Conservation (phyloP, 2,329 filamentous ascomycete genomes). For the Colletotrichum camelliae region DNA sequence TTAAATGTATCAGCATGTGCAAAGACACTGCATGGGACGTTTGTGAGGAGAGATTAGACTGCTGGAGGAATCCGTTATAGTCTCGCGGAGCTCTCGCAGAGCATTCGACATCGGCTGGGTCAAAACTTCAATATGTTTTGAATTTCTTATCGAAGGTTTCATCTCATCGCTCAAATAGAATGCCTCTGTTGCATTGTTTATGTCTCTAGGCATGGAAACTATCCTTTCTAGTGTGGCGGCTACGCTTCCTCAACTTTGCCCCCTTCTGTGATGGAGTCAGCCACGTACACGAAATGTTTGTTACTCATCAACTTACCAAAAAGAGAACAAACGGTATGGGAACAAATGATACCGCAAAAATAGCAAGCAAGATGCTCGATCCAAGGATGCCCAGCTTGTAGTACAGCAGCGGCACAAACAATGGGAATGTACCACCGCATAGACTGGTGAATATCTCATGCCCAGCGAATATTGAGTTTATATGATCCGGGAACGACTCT, state of each 20-base stretch:
- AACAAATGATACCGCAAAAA: slow-evolving; percentile 2
- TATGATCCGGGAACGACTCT: slow-evolving; percentile 6
- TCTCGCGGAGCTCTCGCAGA: neutral
- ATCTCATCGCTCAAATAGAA: neutral
- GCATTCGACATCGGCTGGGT: neutral
- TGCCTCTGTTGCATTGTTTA: neutral
- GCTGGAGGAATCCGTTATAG: neutral
- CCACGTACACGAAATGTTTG: fast-evolving
- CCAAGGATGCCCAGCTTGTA: neutral
- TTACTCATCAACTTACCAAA: slow-evolving; percentile 11
- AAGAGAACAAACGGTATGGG: slow-evolving; percentile 16
- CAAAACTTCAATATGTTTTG: neutral
- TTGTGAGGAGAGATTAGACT: neutral
- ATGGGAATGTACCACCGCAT: slow-evolving; percentile 7
- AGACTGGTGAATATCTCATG: slow-evolving; percentile 11
- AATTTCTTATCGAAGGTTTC: neutral
- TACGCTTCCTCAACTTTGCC: neutral
- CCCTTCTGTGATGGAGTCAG: neutral
- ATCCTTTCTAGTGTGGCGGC: neutral
- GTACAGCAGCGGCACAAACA: neutral
- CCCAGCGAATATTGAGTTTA: slow-evolving; percentile 1
- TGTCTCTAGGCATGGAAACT: neutral
- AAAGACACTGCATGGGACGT: neutral
- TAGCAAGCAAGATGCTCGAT: slow-evolving; percentile 6
- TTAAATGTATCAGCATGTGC: neutral